phyloP scores from a whole-genome alignment of 805 yeast species.

The Jamesozyma rosinii region DNA sequence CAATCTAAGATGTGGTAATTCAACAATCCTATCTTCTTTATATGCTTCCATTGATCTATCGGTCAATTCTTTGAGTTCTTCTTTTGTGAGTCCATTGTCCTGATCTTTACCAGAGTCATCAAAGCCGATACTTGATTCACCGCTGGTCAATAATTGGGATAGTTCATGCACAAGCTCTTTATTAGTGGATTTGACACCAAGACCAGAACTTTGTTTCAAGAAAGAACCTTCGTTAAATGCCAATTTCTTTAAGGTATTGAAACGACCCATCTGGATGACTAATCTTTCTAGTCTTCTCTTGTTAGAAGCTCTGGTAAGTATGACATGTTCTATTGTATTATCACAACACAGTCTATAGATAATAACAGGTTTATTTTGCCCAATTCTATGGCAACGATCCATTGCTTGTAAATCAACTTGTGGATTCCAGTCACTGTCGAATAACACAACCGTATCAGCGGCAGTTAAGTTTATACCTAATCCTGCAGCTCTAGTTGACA shows the following conservation, averaged over 20 bases:
- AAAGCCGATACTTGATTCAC: conserved; percentile 33
- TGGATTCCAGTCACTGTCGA: conserved; percentile 96
- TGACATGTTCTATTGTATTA: conserved; percentile 75
- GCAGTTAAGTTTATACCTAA: conserved; percentile 77
- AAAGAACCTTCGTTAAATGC: conserved; percentile 28
- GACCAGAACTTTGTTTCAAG: conserved; percentile 14
- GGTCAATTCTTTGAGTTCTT: conserved; percentile 41
- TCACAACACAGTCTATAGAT: conserved; percentile 69
- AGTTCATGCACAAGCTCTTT: conserved; percentile 34
- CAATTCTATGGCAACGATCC: conserved; percentile 90
- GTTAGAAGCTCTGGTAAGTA: conserved; percentile 67
- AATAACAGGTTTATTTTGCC: conserved; percentile 76
- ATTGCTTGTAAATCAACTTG: conserved; percentile 94
- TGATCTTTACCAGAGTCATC: conserved; percentile 19
- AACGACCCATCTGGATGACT: conserved; percentile 60
- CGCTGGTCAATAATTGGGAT: conserved; percentile 33
- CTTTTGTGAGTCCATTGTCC: conserved; percentile 26
- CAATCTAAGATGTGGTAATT: conserved; percentile 31
- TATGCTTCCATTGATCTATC: conserved; percentile 43
- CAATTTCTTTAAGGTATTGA: conserved; percentile 36
- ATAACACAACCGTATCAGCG: conserved; percentile 83
- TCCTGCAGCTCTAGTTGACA: conserved; percentile 93
- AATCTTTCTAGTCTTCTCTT: conserved; percentile 72
- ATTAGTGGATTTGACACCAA: conserved; percentile 20
- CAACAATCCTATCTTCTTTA: conserved; percentile 17